These are phyloP conservation scores for Mortierella sp. DNA, from an alignment of 371 early-diverging fungal species.

Conservation along the genomic window DNA sequence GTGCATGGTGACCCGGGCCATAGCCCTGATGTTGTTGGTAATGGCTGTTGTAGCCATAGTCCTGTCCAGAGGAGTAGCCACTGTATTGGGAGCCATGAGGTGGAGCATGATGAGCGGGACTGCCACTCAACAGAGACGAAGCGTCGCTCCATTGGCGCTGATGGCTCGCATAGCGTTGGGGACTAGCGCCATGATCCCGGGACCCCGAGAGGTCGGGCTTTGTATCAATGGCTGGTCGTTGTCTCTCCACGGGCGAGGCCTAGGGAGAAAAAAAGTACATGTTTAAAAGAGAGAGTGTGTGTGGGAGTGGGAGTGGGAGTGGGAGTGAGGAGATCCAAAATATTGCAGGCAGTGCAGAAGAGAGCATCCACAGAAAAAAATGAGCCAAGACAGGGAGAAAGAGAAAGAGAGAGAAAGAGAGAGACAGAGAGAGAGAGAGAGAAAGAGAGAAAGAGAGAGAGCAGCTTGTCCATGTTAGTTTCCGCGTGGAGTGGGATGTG, in stretches of 20 bases:
- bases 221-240: too few relatives aligned
- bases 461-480: background rate
- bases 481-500: too few relatives aligned
- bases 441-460: too few relatives aligned
- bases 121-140: conserved; percentile 39
- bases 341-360: conserved; percentile 8
- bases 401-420: too few relatives aligned
- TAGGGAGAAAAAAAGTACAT: too few relatives aligned
- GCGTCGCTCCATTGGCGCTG: conserved; percentile 51
- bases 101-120: background rate
- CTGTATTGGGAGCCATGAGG: conserved; percentile 22
- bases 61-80: conserved; percentile 8
- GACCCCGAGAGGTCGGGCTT: too few relatives aligned
- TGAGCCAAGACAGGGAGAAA: too few relatives aligned
- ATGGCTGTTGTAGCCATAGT: conserved; percentile 19
- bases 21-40: conserved; percentile 4
- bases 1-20: too few relatives aligned
- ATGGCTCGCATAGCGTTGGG: conserved; percentile 3
- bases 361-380: background rate
- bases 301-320: conserved; percentile 4
- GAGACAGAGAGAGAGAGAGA: too few relatives aligned
- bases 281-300: too few relatives aligned
- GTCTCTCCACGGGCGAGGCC: too few relatives aligned
- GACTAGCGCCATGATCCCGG: background rate
- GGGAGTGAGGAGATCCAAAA: conserved; percentile 21